A percentile compares a stretch with the other conserved stretches of the same genome.
Conservation (phyloP, 2,329 filamentous ascomycete species). For the Dissoconium aciculare region DNA sequence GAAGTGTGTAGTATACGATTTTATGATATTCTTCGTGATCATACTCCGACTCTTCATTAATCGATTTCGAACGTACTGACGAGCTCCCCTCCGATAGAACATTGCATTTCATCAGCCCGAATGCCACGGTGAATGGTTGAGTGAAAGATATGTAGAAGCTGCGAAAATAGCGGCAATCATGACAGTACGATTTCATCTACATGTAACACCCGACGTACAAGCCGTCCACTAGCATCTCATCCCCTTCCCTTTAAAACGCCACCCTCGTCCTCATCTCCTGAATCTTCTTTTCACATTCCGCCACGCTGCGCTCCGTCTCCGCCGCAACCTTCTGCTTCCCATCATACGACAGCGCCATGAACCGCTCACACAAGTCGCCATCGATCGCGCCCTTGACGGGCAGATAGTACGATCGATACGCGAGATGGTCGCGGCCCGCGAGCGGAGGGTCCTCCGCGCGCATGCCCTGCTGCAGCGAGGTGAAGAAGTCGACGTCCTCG, state of each 20-base stretch:
- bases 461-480: conserved; percentile 78
- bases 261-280: conserved; percentile 26
- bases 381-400: conserved; percentile 95
- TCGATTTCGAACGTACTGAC: too few relatives aligned
- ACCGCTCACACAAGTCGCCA: conserved; percentile 89
- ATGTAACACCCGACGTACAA: too few relatives aligned
- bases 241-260: conserved; percentile 21
- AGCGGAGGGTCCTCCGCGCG: conserved; percentile 74
- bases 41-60: too few relatives aligned
- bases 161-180: too few relatives aligned
- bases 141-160: too few relatives aligned
- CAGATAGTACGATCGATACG: conserved; percentile 89
- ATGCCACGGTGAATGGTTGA: too few relatives aligned
- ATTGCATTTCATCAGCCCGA: too few relatives aligned
- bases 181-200: too few relatives aligned
- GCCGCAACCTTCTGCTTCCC: conserved; percentile 92
- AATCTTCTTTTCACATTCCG: conserved; percentile 94
- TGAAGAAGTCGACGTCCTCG: conserved; percentile 96
- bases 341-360: conserved; percentile 65
- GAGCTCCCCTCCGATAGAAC: too few relatives aligned
- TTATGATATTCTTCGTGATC: too few relatives aligned
- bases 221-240: too few relatives aligned
- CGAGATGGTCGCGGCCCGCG: conserved; percentile 84
- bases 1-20: too few relatives aligned
- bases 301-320: conserved; percentile 76